Base-by-base conservation (phyloP, 495 filamentous ascomycete genomes). In the Rhizodiscina lignyota region DNA sequence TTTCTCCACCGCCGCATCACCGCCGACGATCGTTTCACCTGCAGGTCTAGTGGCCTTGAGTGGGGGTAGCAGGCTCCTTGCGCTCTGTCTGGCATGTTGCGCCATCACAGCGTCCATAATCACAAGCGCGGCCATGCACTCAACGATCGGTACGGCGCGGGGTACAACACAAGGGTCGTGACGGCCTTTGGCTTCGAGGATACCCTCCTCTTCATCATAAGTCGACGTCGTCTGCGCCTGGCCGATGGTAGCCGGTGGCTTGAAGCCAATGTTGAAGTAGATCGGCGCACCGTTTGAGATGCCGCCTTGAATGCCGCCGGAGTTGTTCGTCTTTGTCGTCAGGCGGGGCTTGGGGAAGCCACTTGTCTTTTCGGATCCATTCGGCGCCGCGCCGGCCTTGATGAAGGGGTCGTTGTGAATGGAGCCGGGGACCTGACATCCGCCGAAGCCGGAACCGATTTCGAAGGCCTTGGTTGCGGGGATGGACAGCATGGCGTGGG, bases 401-500 rank as follows among this genome's bases (percentile, higher is more conserved):
- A 89, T 62, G 55, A 96, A 97, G 38, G 83, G 66, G 53, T 96
- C 89, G 57, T 97, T 97, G 67, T 96, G 87, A 22, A 72, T 69
- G 3, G 84, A 93, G 12, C 89, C 89, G 1, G 85, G 82, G 4
- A 96, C 60, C 49, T 85, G 76, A 48, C 77, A 84, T 35, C 86
- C 86, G 29, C 72, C 76, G 55, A 96, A 94, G 15, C 89, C 89
- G 35, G 83, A 92, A 34, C 91, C 89, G 48, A 97, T 77, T 49
- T 96, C 87, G 58, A 97, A 96, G 35, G 80, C 86, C 58, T 97
- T 97, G 17, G 87, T 93, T 4, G 89, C 89, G 8, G 89, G 91
- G 53, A 97, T 91, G 55, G 77, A 84, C 44, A 97, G 74, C 89
- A 97, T 96, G 19, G 84, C 89, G 47, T 96, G 89, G 22, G 76